Percentiles rank a stretch among this genome's conserved stretches.
phyloP scores from a whole-genome alignment of 805 yeast genomes.

The Saturnispora diversa region DNA sequence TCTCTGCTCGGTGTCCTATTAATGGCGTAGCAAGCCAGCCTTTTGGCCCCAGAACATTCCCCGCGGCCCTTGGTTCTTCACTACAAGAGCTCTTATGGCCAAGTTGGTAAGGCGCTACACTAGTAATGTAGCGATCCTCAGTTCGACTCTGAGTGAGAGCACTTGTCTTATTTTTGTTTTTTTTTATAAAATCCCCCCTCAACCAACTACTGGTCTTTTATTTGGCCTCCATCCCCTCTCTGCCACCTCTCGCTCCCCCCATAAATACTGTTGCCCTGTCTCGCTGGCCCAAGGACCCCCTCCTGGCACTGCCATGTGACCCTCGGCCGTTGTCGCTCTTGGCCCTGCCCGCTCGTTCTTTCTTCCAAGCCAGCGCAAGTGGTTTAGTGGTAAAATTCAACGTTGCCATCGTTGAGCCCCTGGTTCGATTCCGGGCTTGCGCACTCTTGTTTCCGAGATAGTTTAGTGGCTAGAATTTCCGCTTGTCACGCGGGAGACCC shows the following conservation, averaged over 20 bases:
- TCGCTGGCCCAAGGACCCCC: not conserved
- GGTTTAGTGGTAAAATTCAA: conserved; percentile 26
- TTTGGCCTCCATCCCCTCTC: no score
- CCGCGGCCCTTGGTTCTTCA: no score
- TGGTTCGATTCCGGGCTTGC: conserved; percentile 26
- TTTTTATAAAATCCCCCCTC: no score
- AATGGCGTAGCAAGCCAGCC: no score
- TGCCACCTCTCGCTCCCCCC: no score
- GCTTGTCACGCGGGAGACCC: conserved; percentile 39
- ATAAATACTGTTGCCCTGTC: no score
- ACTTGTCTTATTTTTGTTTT: conserved; percentile 4
- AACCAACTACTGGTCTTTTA: no score
- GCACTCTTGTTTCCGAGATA: conserved; percentile 28
- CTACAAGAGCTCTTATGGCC: conserved; percentile 18
- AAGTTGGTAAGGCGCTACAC: conserved; percentile 20
- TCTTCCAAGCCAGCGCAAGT: conserved; percentile 18
- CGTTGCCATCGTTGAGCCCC: conserved; percentile 27
- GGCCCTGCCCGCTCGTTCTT: not conserved
- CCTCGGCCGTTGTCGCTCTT: not conserved
- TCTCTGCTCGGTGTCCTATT: no score
- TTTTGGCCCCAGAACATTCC: no score
- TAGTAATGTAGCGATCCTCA: conserved; percentile 19
- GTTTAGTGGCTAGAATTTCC: conserved; percentile 36
- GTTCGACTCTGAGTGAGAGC: conserved; percentile 20
- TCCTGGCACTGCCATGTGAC: not conserved